These are phyloP conservation scores for Loxodes magnus DNA, from an alignment of 73 alveolate genomes.

Conservation along the genomic window DNA sequence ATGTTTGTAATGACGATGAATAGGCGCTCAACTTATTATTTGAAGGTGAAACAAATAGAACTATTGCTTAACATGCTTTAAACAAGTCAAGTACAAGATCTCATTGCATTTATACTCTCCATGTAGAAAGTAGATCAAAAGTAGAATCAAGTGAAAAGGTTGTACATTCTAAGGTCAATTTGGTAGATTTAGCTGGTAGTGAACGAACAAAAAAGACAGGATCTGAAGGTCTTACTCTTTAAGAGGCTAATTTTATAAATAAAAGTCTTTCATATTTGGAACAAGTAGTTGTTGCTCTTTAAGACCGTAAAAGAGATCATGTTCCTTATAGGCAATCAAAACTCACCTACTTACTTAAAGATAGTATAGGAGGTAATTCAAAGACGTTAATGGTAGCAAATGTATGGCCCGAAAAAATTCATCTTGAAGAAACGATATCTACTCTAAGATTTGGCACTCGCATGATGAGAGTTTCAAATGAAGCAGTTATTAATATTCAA, in stretches of 20 bases:
- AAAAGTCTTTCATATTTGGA: slow-evolving; percentile 91
- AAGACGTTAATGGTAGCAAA: slow-evolving; percentile 97
- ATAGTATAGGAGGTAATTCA: slow-evolving; percentile 90
- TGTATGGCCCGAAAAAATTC: slow-evolving; percentile 92
- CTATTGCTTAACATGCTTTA: slow-evolving; percentile 86
- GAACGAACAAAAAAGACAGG: slow-evolving; percentile 97
- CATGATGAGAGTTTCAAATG: slow-evolving; percentile 89
- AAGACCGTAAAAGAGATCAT: slow-evolving; percentile 25
- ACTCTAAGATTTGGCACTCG: slow-evolving; percentile 39
- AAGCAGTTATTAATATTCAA: slow-evolving; percentile 62
- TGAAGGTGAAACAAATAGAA: slow-evolving; percentile 96
- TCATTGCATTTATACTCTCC: slow-evolving; percentile 95
- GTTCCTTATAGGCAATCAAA: slow-evolving; percentile 41
- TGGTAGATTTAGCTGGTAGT: slow-evolving; percentile 98
- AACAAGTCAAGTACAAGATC: slow-evolving; percentile 88
- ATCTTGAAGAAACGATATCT: slow-evolving; percentile 3
- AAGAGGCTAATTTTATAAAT: slow-evolving; percentile 94
- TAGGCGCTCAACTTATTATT: slow-evolving; percentile 90
- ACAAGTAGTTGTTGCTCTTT: slow-evolving; percentile 96
- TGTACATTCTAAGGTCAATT: slow-evolving; percentile 63
- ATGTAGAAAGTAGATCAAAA: slow-evolving; percentile 75
- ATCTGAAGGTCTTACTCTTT: slow-evolving; percentile 71
- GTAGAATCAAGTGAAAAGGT: slow-evolving; percentile 72
- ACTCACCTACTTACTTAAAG: slow-evolving; percentile 34
- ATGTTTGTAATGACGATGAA: slow-evolving; percentile 72